Evolutionary conservation across 2,329 filamentous ascomycete genomes (phyloP).

Genomic region (Sporothrix mexicana): DNA sequence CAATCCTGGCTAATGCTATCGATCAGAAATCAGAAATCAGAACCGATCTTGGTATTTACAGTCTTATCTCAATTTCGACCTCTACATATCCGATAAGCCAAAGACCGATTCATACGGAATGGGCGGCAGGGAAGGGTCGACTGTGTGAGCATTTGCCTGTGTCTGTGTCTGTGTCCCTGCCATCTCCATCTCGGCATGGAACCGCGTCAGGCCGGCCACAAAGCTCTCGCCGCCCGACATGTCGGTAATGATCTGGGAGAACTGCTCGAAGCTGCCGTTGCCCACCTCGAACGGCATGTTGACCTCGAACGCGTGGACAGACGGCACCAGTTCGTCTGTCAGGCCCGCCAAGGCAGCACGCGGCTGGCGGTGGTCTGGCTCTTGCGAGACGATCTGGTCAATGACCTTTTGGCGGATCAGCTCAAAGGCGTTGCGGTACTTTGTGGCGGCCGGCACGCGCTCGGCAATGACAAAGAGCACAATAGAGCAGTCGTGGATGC

Average conservation of each 20-base stretch:
- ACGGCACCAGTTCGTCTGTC: slow-evolving; percentile 23
- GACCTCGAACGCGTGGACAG: slow-evolving; percentile 28
- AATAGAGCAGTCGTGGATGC: slow-evolving; percentile 31
- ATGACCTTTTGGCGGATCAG: slow-evolving; percentile 29
- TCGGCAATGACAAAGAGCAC: slow-evolving; percentile 33
- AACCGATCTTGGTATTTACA: not conserved
- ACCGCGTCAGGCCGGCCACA: slow-evolving; percentile 24
- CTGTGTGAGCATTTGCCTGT: not conserved
- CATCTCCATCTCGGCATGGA: slow-evolving; percentile 20
- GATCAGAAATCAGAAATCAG: not conserved
- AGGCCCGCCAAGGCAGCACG: slow-evolving; percentile 17
- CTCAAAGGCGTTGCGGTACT: slow-evolving; percentile 33
- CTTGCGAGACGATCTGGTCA: slow-evolving; percentile 26
- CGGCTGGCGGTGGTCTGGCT: slow-evolving; percentile 24
- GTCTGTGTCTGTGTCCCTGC: not conserved
- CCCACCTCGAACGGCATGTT: slow-evolving; percentile 30
- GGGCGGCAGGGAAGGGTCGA: not conserved
- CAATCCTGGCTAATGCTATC: not conserved
- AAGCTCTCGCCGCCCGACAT: slow-evolving; percentile 30
- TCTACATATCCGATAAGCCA: slow-evolving; percentile 28
- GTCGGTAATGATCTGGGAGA: slow-evolving; percentile 30
- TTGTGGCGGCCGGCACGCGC: slow-evolving; percentile 29
- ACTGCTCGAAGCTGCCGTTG: slow-evolving; percentile 32
- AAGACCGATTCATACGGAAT: slow-evolving; percentile 24
- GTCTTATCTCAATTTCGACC: not conserved